These are phyloP conservation scores for Chaetomium fimeti DNA, from an alignment of 495 filamentous ascomycete genomes.

Conservation along the genomic window DNA sequence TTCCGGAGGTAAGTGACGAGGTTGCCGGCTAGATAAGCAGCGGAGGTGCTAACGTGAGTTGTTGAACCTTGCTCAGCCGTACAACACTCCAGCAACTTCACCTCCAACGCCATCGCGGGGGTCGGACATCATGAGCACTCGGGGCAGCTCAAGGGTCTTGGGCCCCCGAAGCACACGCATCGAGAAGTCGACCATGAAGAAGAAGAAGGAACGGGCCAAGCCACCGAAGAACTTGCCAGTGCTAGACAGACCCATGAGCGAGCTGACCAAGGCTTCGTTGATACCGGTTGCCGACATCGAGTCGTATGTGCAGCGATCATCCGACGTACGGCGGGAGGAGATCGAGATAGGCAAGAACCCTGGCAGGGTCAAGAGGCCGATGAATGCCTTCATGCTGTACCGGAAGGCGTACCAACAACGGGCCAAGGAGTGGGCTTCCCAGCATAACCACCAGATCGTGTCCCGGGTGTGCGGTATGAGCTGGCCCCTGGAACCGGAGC, in stretches of 20 bases:
- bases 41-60: conserved; percentile 1
- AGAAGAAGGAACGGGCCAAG: conserved; percentile 56
- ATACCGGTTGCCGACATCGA: conserved; percentile 77
- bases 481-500: conserved; percentile 77
- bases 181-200: conserved; percentile 40
- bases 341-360: conserved; percentile 64
- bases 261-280: conserved; percentile 62
- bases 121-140: conserved; percentile 42
- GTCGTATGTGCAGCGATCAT: conserved; percentile 70
- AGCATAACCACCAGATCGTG: conserved; percentile 94
- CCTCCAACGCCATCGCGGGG: conserved; percentile 47
- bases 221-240: conserved; percentile 50
- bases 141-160: conserved; percentile 33
- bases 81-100: conserved; percentile 53
- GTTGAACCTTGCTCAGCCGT: conserved; percentile 34
- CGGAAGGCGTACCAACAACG: conserved; percentile 88
- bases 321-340: conserved; percentile 63
- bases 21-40: not conserved
- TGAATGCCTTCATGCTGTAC: conserved; percentile 99
- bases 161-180: conserved; percentile 32
- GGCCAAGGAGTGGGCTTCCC: conserved; percentile 74
- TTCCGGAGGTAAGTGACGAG: conserved; percentile 33
- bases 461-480: conserved; percentile 78
- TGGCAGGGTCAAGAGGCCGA: conserved; percentile 83
- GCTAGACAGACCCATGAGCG: conserved; percentile 70